These are phyloP conservation scores for Galeopsis tetrahit DNA, from an alignment of 257 asterid species.

Conservation along the genomic window DNA sequence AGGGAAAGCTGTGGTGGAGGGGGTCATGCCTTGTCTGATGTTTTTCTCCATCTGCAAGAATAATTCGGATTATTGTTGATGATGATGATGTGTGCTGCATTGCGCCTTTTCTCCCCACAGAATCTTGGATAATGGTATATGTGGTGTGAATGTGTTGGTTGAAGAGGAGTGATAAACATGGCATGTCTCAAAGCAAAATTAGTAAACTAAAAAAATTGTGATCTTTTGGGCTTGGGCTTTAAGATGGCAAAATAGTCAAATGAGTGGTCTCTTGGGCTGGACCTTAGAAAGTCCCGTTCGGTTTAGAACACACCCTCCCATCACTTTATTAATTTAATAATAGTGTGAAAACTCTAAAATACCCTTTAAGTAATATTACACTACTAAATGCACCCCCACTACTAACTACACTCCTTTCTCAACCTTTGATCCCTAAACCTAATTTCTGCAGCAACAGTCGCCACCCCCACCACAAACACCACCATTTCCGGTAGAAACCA, in stretches of 20 bases:
- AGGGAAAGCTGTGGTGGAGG: constrained; percentile 32
- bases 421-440: too few species aligned
- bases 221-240: neutral
- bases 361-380: too few species aligned
- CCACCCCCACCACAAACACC: too few species aligned
- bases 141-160: neutral
- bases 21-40: constrained; percentile 39
- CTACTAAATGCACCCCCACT: too few species aligned
- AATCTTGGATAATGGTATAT: constrained; percentile 44
- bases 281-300: too few species aligned
- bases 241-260: too few species aligned
- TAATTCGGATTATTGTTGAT: constrained; percentile 35
- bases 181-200: neutral
- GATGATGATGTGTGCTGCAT: constrained; percentile 27
- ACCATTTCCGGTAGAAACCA: too few species aligned
- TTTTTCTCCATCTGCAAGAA: constrained; percentile 20
- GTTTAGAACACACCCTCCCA: too few species aligned
- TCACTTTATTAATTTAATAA: too few species aligned
- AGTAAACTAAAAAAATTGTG: neutral
- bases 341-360: too few species aligned
- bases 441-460: too few species aligned
- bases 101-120: neutral
- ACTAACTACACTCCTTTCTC: too few species aligned
- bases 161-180: neutral
- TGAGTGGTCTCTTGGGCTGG: neutral